A percentile compares a stretch with the other conserved stretches of the same genome.
Conservation (phyloP, 768 basidiomycete genomes). For the Termitomyces sp. region DNA sequence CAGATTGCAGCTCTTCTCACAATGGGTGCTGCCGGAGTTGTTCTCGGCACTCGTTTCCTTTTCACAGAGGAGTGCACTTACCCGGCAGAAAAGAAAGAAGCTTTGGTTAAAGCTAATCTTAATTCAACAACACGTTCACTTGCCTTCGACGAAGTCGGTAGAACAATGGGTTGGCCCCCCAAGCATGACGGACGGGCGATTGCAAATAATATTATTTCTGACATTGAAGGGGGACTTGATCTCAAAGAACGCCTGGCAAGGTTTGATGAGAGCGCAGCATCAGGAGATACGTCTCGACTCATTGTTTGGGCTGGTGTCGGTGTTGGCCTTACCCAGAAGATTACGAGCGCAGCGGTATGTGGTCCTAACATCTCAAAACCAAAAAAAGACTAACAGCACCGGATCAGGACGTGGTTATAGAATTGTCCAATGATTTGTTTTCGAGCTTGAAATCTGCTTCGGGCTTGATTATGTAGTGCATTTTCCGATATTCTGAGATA, state of each 20-base stretch:
- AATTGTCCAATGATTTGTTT: neutral
- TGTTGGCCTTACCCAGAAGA: conserved; percentile 24
- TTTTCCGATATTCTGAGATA: no score
- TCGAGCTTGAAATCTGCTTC: neutral
- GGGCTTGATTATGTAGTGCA: neutral
- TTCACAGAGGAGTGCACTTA: conserved; percentile 42
- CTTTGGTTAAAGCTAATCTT: conserved; percentile 29
- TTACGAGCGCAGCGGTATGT: conserved; percentile 3
- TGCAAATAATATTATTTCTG: neutral
- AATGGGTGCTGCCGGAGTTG: conserved; percentile 41
- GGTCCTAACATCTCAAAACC: neutral
- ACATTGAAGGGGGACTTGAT: conserved; percentile 20
- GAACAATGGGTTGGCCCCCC: conserved; percentile 5
- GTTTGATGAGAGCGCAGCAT: conserved; percentile 24
- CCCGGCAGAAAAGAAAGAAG: conserved; percentile 31
- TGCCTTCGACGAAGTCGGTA: conserved; percentile 33
- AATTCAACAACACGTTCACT: conserved; percentile 32
- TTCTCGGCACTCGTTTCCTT: conserved; percentile 47
- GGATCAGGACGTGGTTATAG: neutral
- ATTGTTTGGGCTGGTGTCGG: conserved; percentile 43
- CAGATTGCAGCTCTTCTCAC: conserved; percentile 40
- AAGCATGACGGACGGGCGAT: conserved; percentile 5
- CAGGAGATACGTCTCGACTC: conserved; percentile 26
- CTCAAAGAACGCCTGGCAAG: conserved; percentile 23
- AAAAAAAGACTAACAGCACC: no score